phyloP scores from a whole-genome alignment of 768 basidiomycete genomes.

The Hypholoma fasciculare region DNA sequence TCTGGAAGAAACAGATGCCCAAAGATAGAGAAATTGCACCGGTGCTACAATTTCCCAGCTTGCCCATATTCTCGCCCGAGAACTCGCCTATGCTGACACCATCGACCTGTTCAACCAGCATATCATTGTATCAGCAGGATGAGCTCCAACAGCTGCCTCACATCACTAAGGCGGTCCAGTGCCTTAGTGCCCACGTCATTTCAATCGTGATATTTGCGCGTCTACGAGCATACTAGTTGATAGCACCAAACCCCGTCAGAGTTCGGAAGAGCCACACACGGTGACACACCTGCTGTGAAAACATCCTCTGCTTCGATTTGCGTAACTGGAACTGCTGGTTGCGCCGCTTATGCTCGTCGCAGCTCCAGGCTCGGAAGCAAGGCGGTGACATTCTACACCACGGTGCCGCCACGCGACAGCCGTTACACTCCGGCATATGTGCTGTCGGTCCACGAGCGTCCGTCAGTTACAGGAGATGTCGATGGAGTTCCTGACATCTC shows the following conservation, averaged over 20 bases:
- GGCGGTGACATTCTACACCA: neutral
- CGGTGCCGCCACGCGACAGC: neutral
- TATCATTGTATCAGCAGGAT: neutral
- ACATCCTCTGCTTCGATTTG: too few species aligned
- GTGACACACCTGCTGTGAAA: too few species aligned
- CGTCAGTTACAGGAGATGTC: too few species aligned
- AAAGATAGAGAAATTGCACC: conserved; percentile 9
- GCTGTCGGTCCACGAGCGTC: neutral
- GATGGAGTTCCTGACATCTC: neutral
- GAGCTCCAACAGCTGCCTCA: too few species aligned
- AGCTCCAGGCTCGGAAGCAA: neutral
- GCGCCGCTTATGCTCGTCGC: neutral
- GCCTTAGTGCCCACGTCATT: too few species aligned
- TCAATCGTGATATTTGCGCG: too few species aligned
- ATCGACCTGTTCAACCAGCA: neutral
- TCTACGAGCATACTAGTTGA: too few species aligned
- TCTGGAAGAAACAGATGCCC: neutral
- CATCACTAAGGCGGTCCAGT: too few species aligned
- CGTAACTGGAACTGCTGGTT: neutral
- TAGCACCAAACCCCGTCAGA: too few species aligned
- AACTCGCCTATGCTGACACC: neutral
- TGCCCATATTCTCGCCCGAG: conserved; percentile 6
- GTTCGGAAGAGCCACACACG: too few species aligned
- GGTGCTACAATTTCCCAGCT: conserved; percentile 16
- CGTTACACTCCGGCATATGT: neutral